A percentile compares a stretch with the other conserved stretches of the same genome.
These are phyloP conservation scores for Boletus tomentosulus DNA, from an alignment of 768 basidiomycete genomes.

Conservation along the genomic window DNA sequence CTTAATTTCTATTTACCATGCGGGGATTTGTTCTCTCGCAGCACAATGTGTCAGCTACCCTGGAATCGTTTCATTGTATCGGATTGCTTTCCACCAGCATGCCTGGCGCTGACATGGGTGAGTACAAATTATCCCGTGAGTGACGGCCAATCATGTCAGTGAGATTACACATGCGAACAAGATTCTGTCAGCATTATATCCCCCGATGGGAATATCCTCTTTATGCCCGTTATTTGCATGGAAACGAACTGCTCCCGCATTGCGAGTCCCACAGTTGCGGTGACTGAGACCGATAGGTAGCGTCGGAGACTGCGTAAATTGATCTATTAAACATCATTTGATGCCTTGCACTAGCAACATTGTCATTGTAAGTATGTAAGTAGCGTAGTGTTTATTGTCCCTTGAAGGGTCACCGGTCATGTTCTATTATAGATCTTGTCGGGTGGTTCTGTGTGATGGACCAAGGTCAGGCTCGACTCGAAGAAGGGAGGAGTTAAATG, in stretches of 20 bases:
- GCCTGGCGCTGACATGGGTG: neutral
- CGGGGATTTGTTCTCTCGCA: conserved; percentile 3
- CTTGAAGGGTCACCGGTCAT: neutral
- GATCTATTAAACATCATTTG: conserved; percentile 1
- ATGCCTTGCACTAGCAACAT: neutral
- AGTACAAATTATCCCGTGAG: neutral
- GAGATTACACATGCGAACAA: neutral
- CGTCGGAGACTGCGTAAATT: neutral
- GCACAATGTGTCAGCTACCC: conserved; percentile 3
- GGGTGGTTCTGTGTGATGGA: neutral
- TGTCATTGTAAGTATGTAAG: neutral
- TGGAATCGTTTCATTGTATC: neutral
- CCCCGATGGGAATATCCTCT: neutral
- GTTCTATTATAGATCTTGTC: neutral
- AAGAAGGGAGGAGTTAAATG: neutral
- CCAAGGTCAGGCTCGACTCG: conserved; percentile 4
- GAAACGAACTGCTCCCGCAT: neutral
- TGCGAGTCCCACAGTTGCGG: neutral
- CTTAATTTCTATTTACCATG: conserved; percentile 8
- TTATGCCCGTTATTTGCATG: neutral
- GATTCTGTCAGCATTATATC: neutral
- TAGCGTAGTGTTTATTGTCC: neutral
- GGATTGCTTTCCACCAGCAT: neutral
- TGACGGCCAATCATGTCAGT: neutral
- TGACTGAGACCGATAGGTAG: neutral